Evolutionary conservation across 1,139 yeast genomes (phyloP), one percentile per base, ranked within the genome.

Genomic region (Sugiyamaella pinicola): DNA sequence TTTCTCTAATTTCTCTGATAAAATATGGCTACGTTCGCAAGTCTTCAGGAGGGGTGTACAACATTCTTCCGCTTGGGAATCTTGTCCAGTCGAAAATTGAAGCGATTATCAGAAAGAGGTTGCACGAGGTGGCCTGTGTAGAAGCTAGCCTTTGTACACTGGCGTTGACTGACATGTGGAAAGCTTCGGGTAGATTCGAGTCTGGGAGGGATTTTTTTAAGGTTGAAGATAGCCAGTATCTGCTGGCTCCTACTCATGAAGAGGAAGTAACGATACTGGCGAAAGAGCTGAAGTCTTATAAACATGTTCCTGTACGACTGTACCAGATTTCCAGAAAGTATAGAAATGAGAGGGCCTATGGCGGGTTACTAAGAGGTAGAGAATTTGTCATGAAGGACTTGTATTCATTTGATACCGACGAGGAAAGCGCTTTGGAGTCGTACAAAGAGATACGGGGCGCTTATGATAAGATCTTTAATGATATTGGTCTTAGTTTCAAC

Each of bases 301-400:
- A 84, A 61, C 83, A 82, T 56, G 70, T 91, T 49, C 99, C 99
- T 0, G 61, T 87, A 21, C 67, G 82, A 37, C 78, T 83, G 51
- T 93, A 87, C 67, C 99, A 95, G 68, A 83, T 93, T 51, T 80
- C 85, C 38, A 78, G 87, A 52, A 93, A 93, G 68, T 93, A 83
- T 68, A 74, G 99, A 53, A 89, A 90, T 68, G 99, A 93, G 66
- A 80, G 81, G 59, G 97, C 99, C 1, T 73, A 99, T 54, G 90
- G 93, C 49, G 99, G 99, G 0, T 72, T 93, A 39, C 73, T 95
- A 44, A 74, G 99, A 55, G 95, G 96, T 0, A 76, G 91, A 47
- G 99, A 93, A 67, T 95, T 93, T 64, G 63, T 87, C 37, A 93
- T 93, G 99, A 91, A 91, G 67, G 99, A 93, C 68, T 93, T 95